Evolutionary conservation across 176 grass and related monocot species (phyloP).

Genomic region (Alloteropsis semialata): DNA sequence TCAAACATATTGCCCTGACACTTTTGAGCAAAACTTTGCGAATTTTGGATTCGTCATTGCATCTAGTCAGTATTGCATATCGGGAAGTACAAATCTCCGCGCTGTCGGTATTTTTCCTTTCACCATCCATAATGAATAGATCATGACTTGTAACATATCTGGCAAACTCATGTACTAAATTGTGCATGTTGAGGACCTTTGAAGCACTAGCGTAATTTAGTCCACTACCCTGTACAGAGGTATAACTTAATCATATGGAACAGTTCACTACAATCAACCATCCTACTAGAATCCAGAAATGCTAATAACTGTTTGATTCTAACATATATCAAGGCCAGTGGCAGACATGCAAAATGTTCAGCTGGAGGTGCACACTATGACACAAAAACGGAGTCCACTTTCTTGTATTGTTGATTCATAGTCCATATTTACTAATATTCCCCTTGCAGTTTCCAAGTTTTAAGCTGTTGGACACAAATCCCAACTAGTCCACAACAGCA

Average conservation of each 20-base stretch:
- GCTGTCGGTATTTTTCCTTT: background rate
- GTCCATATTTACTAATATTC: too few relatives aligned
- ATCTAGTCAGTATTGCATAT: background rate
- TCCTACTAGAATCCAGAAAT: background rate
- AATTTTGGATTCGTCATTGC: background rate
- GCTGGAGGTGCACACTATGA: too few relatives aligned
- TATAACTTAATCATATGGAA: background rate
- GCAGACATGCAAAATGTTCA: too few relatives aligned
- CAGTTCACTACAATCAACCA: background rate
- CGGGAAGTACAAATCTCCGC: background rate
- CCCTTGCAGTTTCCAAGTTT: too few relatives aligned
- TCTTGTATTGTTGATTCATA: too few relatives aligned
- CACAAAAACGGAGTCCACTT: too few relatives aligned
- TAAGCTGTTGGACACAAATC: too few relatives aligned
- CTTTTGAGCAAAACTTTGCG: background rate
- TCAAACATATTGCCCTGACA: background rate
- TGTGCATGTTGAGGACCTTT: slow-evolving; percentile 18
- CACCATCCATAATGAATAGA: background rate
- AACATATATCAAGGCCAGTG: too few relatives aligned
- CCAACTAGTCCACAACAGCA: too few relatives aligned
- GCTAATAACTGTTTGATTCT: background rate
- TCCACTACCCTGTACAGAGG: background rate
- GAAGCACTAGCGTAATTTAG: background rate
- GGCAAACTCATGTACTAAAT: slow-evolving; percentile 30
- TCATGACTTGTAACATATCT: slow-evolving; percentile 16